Conservation (phyloP, 164 flowering plant genomes). For the Pachysandra terminalis region DNA sequence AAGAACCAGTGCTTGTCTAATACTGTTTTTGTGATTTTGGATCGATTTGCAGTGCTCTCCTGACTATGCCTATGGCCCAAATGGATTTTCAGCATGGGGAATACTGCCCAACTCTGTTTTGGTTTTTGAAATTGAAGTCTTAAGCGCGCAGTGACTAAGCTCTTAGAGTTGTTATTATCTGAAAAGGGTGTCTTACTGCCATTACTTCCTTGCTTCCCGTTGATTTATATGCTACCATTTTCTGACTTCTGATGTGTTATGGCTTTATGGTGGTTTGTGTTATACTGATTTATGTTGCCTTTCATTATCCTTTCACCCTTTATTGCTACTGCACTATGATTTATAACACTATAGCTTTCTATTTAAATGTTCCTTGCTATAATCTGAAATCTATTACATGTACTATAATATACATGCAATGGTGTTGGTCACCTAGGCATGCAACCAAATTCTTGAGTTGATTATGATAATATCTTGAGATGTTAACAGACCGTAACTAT, state of each 20-base stretch:
- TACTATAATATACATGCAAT: neutral
- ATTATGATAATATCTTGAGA: neutral
- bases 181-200: neutral
- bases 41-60: slow-evolving; percentile 79
- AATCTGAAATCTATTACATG: too few relatives aligned
- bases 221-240: slow-evolving; percentile 1
- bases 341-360: neutral
- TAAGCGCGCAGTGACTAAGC: slow-evolving; percentile 28
- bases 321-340: neutral
- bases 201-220: neutral
- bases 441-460: neutral
- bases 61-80: slow-evolving; percentile 81
- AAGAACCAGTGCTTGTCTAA: neutral
- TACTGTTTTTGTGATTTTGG: neutral
- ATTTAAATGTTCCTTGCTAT: too few relatives aligned
- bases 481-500: neutral
- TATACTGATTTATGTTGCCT: neutral
- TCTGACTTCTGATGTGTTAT: neutral
- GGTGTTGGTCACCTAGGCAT: neutral
- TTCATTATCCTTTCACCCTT: neutral
- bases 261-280: neutral
- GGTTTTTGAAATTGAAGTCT: slow-evolving; percentile 87
- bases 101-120: slow-evolving; percentile 78
- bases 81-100: slow-evolving; percentile 94
- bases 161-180: slow-evolving; percentile 5